Evolutionary conservation across 768 basidiomycete species (phyloP), one percentile per base, ranked within the genome.

Genomic region (Collybiopsis confluens): DNA sequence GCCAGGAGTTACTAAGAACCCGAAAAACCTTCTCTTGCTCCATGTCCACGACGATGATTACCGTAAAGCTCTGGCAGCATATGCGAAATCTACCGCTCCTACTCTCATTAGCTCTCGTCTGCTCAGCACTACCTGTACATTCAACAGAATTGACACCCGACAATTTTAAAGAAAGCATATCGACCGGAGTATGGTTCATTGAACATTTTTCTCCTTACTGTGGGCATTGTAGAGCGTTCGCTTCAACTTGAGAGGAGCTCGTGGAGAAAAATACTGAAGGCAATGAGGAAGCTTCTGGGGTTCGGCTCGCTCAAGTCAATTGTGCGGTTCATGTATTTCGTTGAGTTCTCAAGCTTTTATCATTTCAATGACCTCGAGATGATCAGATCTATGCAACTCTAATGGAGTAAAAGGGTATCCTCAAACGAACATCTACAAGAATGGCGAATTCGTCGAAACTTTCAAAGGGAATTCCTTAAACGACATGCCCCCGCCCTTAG

Each of bases 151-250:
- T 59, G 24, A 54, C 62, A 54, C 79, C 85, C 2, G 77, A 81
- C 43, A 80, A 76, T 57, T 90, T 92, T 65, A 64, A 77, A 9
- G 53, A 70, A 13, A 73, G 79, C 0, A 75, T 81, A 18, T 61
- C 76, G 0, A 61, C 74, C 0, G 89, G 88, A n/a, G 70, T 83
- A 3, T 90, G 86, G 86, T 83, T 95, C 55, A 73, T 96, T 45
- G 92, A 96, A 61, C 87, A 90, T 67, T 97, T 82, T 65, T 93
- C 90, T 1, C 94, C 94, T 0, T 86, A 85, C 62, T 97, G 94
- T 61, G 64, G 68, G 3, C 93, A 96, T 64, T 97, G 93, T 68
- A 75, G 77, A 28, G 65, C 71, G 0, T 96, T 97, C 60, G 84
- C 82, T 9, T 87, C 93, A 0, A 92, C 86, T 24, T 97, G 94